Evolutionary conservation across 768 basidiomycete species (phyloP), one percentile per base, ranked within the genome.

Genomic region (Leccinum pellstonianum): DNA sequence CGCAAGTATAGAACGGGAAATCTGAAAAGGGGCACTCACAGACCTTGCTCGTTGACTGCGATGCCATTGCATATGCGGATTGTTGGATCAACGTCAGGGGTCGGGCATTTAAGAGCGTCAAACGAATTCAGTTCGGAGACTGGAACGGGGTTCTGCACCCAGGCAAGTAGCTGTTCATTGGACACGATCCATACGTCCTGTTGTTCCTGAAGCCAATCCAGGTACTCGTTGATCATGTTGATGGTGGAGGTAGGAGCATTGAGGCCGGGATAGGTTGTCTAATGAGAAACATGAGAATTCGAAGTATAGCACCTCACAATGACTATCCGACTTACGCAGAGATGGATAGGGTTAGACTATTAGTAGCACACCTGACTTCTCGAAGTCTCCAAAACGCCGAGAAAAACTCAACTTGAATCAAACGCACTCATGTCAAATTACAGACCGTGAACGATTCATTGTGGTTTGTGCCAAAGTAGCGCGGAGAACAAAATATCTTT

Each of bases 381-480:
- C 33, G 12, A 33, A 33, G 33, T 11, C 4, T 33, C 19, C 19
- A 43, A 43, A n/a, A 10, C 11, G 33, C 11, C 5, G 4, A 12
- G 33, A 33, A 33, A 12, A n/a, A n/a, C 5, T n/a, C 41, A 43
- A 43, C 41, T 38, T 9, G 56, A 64, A 57, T 62, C 55, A 58
- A 68, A 64, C 70, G 70, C 70, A 72, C 70, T 73, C 70, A 64
- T 33, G 70, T 72, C 70, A 72, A 72, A 72, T 72, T 72, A 62
- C 70, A 70, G 62, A 64, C 61, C 38, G 37, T 38, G 15, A 31
- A 62, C 54, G 56, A 41, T 25, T 35, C 47, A 61, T 38, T 53
- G 56, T 70, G 71, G 72, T 74, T 47, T 74, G 71, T 70, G 71
- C 71, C 72, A 74, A 74, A 74, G 71, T 55, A 74, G 71, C 66